A percentile compares a stretch with the other conserved stretches of the same genome.
Evolutionary conservation across 2,329 filamentous ascomycete genomes (phyloP).

Genomic region (Ophidiomyces ophidiicola): DNA sequence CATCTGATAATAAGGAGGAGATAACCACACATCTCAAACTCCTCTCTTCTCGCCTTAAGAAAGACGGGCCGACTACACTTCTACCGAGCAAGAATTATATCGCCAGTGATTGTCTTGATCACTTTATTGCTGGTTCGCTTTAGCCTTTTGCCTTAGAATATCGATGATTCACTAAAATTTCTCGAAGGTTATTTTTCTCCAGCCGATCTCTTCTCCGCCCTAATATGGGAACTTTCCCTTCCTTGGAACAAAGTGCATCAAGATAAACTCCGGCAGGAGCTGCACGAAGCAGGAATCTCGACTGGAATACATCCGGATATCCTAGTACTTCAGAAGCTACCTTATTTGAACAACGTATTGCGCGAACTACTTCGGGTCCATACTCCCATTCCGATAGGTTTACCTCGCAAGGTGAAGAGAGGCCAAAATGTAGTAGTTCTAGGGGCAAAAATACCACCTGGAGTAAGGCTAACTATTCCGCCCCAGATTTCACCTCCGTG

Average conservation of each 20-base stretch:
- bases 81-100: conserved; percentile 14
- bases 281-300: conserved; percentile 9
- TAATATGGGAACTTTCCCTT: conserved; percentile 15
- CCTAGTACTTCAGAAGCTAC: conserved; percentile 11
- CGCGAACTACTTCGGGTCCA: conserved; percentile 34
- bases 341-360: conserved; percentile 32
- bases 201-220: conserved; percentile 13
- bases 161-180: not conserved
- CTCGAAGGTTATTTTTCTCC: conserved; percentile 12
- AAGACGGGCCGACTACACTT: conserved; percentile 10
- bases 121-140: conserved; percentile 14
- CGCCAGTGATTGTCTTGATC: conserved; percentile 16
- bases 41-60: conserved; percentile 11
- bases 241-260: conserved; percentile 15
- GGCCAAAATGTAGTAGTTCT: conserved; percentile 13
- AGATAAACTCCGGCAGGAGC: conserved; percentile 13
- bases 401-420: conserved; percentile 27
- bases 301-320: conserved; percentile 5
- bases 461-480: conserved; percentile 9
- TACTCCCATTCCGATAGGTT: conserved; percentile 31
- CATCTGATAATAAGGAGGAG: not conserved
- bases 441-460: conserved; percentile 14
- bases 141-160: not conserved
- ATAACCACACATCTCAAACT: conserved; percentile 13
- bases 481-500: not conserved